Evolutionary conservation across 2,329 filamentous ascomycete genomes (phyloP).

Genomic region (Stylonectria norvegica): DNA sequence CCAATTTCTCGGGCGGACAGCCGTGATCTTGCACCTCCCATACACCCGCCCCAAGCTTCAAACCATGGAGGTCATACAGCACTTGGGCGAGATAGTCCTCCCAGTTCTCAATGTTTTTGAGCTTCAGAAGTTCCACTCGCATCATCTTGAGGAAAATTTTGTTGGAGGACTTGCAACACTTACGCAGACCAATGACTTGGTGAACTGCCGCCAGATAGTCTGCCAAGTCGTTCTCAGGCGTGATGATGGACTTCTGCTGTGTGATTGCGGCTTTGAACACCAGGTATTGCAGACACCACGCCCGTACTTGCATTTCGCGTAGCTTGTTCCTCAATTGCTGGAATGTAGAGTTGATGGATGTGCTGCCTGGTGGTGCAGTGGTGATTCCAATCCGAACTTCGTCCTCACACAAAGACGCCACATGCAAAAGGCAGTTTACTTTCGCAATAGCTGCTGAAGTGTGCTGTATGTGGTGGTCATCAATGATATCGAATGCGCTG

Average conservation of each 20-base stretch:
- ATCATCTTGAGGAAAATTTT: conserved; percentile 87
- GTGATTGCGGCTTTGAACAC: conserved; percentile 76
- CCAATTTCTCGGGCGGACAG: conserved; percentile 72
- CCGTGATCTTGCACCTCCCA: conserved; percentile 74
- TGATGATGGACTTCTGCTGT: conserved; percentile 60
- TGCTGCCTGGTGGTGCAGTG: conserved; percentile 54
- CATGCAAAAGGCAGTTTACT: conserved; percentile 72
- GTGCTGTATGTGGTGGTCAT: conserved; percentile 70
- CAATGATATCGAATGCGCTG: conserved; percentile 76
- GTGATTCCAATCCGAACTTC: conserved; percentile 75
- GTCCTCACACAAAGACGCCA: conserved; percentile 79
- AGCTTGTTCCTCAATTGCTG: conserved; percentile 60
- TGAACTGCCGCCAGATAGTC: conserved; percentile 80
- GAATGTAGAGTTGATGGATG: conserved; percentile 54
- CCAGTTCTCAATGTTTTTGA: conserved; percentile 74
- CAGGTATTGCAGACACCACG: conserved; percentile 84
- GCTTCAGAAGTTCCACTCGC: conserved; percentile 76
- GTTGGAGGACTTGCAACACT: conserved; percentile 79
- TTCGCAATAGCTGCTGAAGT: conserved; percentile 70
- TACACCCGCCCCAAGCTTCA: conserved; percentile 68
- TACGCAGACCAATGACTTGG: conserved; percentile 76
- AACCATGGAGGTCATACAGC: conserved; percentile 75
- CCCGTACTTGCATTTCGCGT: conserved; percentile 80
- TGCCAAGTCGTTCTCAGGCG: conserved; percentile 68
- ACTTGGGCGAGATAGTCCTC: conserved; percentile 85